These are phyloP conservation scores for Geoglossum glabrum DNA, from an alignment of 495 filamentous ascomycete species.

Conservation along the genomic window DNA sequence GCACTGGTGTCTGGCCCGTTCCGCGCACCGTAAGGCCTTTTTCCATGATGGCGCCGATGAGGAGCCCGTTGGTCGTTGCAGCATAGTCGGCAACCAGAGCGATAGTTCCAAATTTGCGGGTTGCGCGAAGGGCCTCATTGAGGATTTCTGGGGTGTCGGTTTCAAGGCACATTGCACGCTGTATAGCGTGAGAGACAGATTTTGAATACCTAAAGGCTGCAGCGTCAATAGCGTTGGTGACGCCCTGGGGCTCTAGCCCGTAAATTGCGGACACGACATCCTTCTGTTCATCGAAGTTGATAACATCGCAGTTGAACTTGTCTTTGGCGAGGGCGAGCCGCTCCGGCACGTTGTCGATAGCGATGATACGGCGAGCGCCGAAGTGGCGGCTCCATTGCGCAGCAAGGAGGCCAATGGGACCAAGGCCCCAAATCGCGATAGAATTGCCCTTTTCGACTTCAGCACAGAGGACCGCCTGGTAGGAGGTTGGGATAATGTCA, in stretches of 20 bases:
- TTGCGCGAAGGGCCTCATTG: conserved; percentile 54
- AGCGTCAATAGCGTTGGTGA: conserved; percentile 67
- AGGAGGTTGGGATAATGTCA: conserved; percentile 61
- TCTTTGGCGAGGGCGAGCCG: conserved; percentile 44
- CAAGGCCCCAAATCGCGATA: conserved; percentile 61
- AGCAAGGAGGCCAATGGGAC: conserved; percentile 58
- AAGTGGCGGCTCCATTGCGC: conserved; percentile 51
- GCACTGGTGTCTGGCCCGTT: conserved; percentile 70
- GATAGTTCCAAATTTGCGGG: conserved; percentile 1
- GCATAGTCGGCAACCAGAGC: conserved; percentile 35
- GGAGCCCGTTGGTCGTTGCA: conserved; percentile 67
- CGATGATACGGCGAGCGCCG: conserved; percentile 56
- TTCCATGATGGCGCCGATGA: conserved; percentile 77
- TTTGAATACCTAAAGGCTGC: conserved; percentile 75
- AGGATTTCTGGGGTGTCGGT: conserved; percentile 74
- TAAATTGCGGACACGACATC: conserved; percentile 53
- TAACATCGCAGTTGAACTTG: conserved; percentile 39
- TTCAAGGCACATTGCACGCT: conserved; percentile 52
- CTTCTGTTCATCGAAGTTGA: conserved; percentile 27
- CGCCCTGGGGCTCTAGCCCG: conserved; percentile 47
- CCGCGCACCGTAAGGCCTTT: conserved; percentile 59
- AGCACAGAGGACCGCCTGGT: conserved; percentile 68
- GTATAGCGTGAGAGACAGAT: conserved; percentile 59
- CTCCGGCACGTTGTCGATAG: conserved; percentile 60
- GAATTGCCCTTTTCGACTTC: conserved; percentile 56